Conservation (phyloP, 306 rosid species). For the Mimosa bimucronata region DNA sequence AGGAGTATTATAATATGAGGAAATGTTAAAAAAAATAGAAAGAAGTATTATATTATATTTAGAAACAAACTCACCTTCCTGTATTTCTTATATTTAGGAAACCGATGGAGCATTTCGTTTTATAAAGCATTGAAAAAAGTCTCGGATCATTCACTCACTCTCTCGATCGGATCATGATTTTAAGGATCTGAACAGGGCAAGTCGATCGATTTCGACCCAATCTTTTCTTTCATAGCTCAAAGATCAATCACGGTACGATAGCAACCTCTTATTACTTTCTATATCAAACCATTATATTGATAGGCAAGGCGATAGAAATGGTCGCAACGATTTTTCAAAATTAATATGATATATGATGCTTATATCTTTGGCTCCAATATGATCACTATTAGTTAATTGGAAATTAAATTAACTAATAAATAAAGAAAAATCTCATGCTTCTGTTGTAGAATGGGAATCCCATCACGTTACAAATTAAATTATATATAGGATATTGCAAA, state of each 20-base stretch:
- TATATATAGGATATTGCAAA: neutral
- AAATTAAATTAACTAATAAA: neutral
- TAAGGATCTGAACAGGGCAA: neutral
- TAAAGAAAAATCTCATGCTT: neutral
- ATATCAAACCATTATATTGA: constrained; percentile 35
- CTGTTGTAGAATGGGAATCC: neutral
- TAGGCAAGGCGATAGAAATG: neutral
- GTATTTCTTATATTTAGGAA: too few species aligned
- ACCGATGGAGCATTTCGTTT: too few species aligned
- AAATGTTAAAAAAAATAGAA: too few species aligned
- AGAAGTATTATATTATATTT: too few species aligned
- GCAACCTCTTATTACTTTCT: constrained; percentile 26
- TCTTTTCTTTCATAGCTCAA: neutral
- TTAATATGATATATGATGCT: neutral
- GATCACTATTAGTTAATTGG: neutral
- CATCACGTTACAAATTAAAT: neutral
- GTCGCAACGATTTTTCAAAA: neutral
- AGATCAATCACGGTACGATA: constrained; percentile 28
- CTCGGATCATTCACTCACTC: neutral
- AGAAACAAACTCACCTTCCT: too few species aligned
- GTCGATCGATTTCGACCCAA: constrained; percentile 35
- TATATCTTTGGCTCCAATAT: neutral
- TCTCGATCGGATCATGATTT: neutral
- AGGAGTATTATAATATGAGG: too few species aligned
- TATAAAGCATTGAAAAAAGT: neutral